Percentiles rank a stretch among this genome's conserved stretches.
phyloP scores from a whole-genome alignment of 345 rosid species.

The Orychophragmus violaceus region DNA sequence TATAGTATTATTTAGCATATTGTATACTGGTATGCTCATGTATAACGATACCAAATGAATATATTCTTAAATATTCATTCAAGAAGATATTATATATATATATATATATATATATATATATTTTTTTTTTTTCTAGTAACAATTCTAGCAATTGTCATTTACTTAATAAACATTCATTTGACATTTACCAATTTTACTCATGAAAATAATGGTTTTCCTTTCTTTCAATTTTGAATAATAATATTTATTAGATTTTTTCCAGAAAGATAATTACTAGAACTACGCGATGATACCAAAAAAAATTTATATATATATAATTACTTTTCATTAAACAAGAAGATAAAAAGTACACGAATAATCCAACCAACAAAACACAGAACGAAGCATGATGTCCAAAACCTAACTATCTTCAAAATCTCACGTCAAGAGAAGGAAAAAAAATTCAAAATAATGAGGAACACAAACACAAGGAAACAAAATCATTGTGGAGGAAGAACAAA shows the following conservation, averaged over 20 bases:
- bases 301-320: no score
- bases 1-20: background rate
- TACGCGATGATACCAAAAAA: no score
- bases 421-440: background rate
- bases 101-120: no score
- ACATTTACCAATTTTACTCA: background rate
- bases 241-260: no score
- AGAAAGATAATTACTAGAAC: no score
- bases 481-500: slow-evolving; percentile 7
- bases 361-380: slow-evolving; percentile 14
- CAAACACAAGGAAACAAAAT: slow-evolving; percentile 10
- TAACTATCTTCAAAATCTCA: slow-evolving; percentile 11
- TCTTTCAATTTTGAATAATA: no score
- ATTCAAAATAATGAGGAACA: background rate
- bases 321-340: background rate
- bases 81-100: no score
- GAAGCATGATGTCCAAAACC: slow-evolving; percentile 10
- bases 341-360: slow-evolving; percentile 2
- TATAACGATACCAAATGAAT: no score
- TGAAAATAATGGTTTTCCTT: no score
- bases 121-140: background rate
- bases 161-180: background rate
- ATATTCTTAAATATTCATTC: no score
- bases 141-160: background rate
- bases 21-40: no score